Evolutionary conservation across 2,329 filamentous ascomycete species (phyloP), one percentile per base, ranked within the genome.

Genomic region (Emydomyces testavorans): DNA sequence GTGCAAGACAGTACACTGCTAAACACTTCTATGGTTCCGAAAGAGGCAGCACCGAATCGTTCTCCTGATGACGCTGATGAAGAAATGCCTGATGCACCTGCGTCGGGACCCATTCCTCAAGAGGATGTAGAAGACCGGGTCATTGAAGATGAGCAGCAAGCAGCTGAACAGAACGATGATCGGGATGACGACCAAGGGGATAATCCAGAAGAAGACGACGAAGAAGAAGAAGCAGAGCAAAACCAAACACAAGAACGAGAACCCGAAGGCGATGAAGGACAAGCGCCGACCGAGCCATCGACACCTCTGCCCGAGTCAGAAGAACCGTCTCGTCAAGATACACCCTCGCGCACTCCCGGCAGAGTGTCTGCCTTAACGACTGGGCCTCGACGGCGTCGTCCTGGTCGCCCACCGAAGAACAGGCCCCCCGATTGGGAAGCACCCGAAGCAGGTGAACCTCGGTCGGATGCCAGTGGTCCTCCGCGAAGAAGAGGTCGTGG

Each of bases 391-490:
- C 85, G 85, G 65, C 74, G 76, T 56, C 80, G 87, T 45, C 75
- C 89, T n/a, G 88, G 88, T 16, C 79, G 88, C 10, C 87, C 87
- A 2, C 85, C 87, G 0, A 93, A 92, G 73, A 89, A 88, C 62
- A 77, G 80, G 42, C 85, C 84, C 0, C 79, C 85, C 3, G 85
- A 87, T 62, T 90, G 83, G 79, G 82, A 89, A 60, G 62, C 71
- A 16, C 75, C 77, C 37, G 73, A 74, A 36, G 71, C 71, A 34
- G 64, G 66, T 29, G 67, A 70, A 20, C 64, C 68, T 37, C 57
- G 28, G 10, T 65, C 67, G 41, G 68, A 68, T 51, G 62, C 64
- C 16, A 64, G 62, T 37, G 71, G 80, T 3, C 82, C 80, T 3
- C 60, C 63, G 20, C 66, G 80, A 53, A 73, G 77, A 38, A 73